phyloP scores from a whole-genome alignment of 73 alveolate species.

The Paramecium octaurelia region DNA sequence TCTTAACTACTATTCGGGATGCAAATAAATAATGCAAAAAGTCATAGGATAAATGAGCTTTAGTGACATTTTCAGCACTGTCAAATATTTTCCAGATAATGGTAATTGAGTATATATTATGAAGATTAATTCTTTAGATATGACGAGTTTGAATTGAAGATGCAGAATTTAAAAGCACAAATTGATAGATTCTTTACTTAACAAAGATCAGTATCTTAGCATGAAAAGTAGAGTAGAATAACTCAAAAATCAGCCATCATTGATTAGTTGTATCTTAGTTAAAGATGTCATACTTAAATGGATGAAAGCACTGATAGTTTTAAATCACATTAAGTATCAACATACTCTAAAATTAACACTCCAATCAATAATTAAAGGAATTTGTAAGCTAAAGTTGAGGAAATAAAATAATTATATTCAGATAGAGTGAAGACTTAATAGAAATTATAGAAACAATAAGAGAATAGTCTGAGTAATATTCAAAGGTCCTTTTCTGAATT shows the following conservation, averaged over 20 bases:
- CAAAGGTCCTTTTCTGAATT: slow-evolving; percentile 44
- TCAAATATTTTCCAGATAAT: slow-evolving; percentile 42
- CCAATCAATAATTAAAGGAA: slow-evolving; percentile 1
- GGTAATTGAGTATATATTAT: neutral
- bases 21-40: slow-evolving; percentile 13
- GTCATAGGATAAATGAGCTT: slow-evolving; percentile 23
- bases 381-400: slow-evolving; percentile 5
- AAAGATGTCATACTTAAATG: slow-evolving; percentile 38
- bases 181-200: neutral
- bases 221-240: slow-evolving; percentile 12
- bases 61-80: slow-evolving; percentile 5
- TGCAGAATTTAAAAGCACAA: neutral
- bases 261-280: neutral
- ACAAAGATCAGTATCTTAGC: slow-evolving; percentile 17
- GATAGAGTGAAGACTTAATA: slow-evolving; percentile 28
- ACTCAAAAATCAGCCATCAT: neutral
- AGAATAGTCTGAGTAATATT: neutral
- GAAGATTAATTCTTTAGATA: neutral
- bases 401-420: slow-evolving; percentile 10
- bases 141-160: slow-evolving; percentile 27
- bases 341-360: slow-evolving; percentile 13
- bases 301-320: slow-evolving; percentile 55
- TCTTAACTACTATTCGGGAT: neutral
- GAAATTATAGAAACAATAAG: neutral
- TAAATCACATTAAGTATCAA: slow-evolving; percentile 14